Base-by-base conservation (phyloP, 2,329 filamentous ascomycete genomes). In the Sporothrix euskadiensis region DNA sequence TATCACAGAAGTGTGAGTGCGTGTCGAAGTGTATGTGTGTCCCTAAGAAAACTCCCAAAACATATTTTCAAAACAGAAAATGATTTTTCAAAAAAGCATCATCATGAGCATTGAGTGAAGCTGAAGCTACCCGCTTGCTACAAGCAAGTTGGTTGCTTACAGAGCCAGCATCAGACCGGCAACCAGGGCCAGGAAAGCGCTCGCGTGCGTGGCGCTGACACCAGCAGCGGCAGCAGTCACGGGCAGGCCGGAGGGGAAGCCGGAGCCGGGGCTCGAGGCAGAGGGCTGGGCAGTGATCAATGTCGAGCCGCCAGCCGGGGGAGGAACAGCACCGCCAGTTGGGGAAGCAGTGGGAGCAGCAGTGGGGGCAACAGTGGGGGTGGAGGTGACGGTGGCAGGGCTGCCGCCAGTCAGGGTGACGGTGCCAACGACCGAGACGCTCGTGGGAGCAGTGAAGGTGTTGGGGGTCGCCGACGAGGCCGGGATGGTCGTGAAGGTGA, bases 361-460 rank as follows among this genome's bases (percentile, higher is more conserved):
- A 32, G 26, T 54, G 54, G 69, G 30, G 16, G 56, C 39, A 41
- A 14, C 57, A 41, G 44, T 14, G 22, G 66, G 57, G 14, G 32
- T 39, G 12, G 71, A 7, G 30, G 57, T 65, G 41, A 56, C 10
- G 35, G 74, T 69, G 41, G 74, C 35, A 10, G 35, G 35, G 19
- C 6, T 22, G 35, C 35, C 39, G 59, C 59, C 39, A 1, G 35
- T 70, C 35, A 76, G 73, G 10, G 74, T 74, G 56, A 76, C 73
- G 61, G 76, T 75, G 54, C 75, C 75, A 47, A 77, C 75, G 6
- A 63, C 73, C 10, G 77, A 75, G 49, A 73, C 44, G 72, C 66
- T 70, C n/a, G 73, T 32, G 16, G 76, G 74, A 6, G 77, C 74
- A 44, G 73, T 74, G 73, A 78, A 76, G 56, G 78, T 78, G 70